Percentiles rank a stretch among this genome's conserved stretches.
phyloP scores from a whole-genome alignment of 2,329 filamentous ascomycete species.

The Alternaria dauci region DNA sequence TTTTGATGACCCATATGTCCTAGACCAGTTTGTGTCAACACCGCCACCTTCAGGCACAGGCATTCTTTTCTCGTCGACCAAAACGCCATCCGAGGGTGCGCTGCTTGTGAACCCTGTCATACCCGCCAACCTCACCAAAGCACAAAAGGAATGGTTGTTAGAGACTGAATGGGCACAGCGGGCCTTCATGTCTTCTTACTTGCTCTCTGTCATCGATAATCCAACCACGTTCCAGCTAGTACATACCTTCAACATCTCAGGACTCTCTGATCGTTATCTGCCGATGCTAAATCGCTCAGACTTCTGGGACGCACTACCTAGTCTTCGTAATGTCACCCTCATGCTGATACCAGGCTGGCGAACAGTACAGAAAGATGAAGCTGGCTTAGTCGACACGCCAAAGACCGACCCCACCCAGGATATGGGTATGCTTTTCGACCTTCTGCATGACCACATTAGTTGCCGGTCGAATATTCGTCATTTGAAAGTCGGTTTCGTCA shows the following conservation, averaged over 20 bases:
- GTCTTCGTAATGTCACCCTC: slow-evolving; percentile 64
- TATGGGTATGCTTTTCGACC: slow-evolving; percentile 59
- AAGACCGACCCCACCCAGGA: slow-evolving; percentile 62
- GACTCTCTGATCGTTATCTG: slow-evolving; percentile 69
- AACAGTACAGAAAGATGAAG: slow-evolving; percentile 62
- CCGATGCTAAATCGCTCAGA: slow-evolving; percentile 63
- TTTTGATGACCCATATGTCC: slow-evolving; percentile 32
- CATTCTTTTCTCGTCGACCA: slow-evolving; percentile 47
- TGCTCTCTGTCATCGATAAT: slow-evolving; percentile 71
- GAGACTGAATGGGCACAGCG: slow-evolving; percentile 74
- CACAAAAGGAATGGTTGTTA: slow-evolving; percentile 73
- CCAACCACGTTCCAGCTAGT: slow-evolving; percentile 62
- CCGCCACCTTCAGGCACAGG: slow-evolving; percentile 29
- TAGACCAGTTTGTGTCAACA: slow-evolving; percentile 30
- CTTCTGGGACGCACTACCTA: slow-evolving; percentile 69
- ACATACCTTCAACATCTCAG: slow-evolving; percentile 68
- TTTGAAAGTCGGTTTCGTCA: slow-evolving; percentile 71
- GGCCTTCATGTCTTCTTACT: slow-evolving; percentile 73
- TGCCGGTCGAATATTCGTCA: slow-evolving; percentile 61
- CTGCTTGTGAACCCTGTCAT: slow-evolving; percentile 53
- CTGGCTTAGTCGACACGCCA: slow-evolving; percentile 60
- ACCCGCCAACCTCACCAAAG: slow-evolving; percentile 64
- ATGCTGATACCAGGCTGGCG: slow-evolving; percentile 74
- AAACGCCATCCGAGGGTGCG: slow-evolving; percentile 32
- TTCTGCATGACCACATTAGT: slow-evolving; percentile 63